A percentile compares a stretch with the other conserved stretches of the same genome.
Evolutionary conservation across 140 eudicot genomes (phyloP).

Genomic region (Cichorium intybus): DNA sequence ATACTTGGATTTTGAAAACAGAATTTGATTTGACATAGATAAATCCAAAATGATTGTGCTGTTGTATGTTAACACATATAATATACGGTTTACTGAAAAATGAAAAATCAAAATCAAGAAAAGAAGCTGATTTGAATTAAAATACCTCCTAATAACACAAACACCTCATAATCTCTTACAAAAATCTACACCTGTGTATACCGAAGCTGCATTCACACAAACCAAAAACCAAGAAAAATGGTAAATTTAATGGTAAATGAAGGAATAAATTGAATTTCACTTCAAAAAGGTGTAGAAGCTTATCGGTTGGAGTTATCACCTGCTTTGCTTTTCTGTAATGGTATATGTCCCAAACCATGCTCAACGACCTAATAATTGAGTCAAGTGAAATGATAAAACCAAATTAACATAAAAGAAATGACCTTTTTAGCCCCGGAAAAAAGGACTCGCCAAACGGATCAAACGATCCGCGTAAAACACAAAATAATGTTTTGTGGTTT

Average conservation of each 20-base stretch:
- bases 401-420: neutral
- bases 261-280: neutral
- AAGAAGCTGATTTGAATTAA: too few relatives aligned
- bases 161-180: too few relatives aligned
- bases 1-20: neutral
- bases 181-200: slow-evolving; percentile 93
- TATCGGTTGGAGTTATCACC: slow-evolving; percentile 96
- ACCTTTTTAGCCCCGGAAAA: slow-evolving; percentile 4
- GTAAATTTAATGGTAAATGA: too few relatives aligned
- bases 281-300: slow-evolving; percentile 20
- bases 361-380: slow-evolving; percentile 71
- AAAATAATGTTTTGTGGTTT: too few relatives aligned
- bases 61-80: too few relatives aligned
- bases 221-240: slow-evolving; percentile 7
- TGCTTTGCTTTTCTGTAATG: slow-evolving; percentile 96
- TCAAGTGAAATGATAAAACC: slow-evolving; percentile 4
- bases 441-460: slow-evolving; percentile 66
- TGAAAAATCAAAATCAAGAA: too few relatives aligned
- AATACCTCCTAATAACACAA: too few relatives aligned
- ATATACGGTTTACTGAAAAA: too few relatives aligned
- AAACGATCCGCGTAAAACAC: too few relatives aligned
- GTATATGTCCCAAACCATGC: slow-evolving; percentile 96
- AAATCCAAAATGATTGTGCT: too few relatives aligned
- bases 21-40: too few relatives aligned
- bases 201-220: slow-evolving; percentile 63